phyloP scores from a whole-genome alignment of 768 basidiomycete species.

The Suillus placidus region DNA sequence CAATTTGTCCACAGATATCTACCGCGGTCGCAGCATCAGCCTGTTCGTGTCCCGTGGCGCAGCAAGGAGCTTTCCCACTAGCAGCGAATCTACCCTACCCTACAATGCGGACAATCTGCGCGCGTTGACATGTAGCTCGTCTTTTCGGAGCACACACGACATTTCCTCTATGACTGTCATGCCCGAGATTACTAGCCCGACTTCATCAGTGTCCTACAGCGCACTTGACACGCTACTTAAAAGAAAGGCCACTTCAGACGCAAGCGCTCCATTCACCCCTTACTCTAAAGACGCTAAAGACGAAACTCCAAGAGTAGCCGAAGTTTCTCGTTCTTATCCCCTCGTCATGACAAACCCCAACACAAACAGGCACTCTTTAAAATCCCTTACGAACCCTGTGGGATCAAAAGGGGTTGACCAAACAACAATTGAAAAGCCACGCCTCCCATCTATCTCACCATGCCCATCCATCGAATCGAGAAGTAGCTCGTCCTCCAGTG shows the following conservation, averaged over 20 bases:
- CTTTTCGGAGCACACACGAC: slow-evolving; percentile 27
- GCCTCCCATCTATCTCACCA: slow-evolving; percentile 33
- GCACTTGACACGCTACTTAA: slow-evolving; percentile 38
- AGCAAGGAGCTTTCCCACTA: slow-evolving; percentile 18
- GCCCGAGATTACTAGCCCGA: slow-evolving; percentile 29
- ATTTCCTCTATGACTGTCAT: slow-evolving; percentile 25
- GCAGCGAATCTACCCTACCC: slow-evolving; percentile 22
- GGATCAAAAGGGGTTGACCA: slow-evolving; percentile 27
- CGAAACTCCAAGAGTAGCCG: slow-evolving; percentile 22
- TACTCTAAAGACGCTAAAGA: slow-evolving; percentile 19
- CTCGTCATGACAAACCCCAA: slow-evolving; percentile 27
- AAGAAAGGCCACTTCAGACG: slow-evolving; percentile 25
- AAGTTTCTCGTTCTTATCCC: slow-evolving; percentile 6
- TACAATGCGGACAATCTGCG: slow-evolving; percentile 38
- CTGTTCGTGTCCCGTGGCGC: slow-evolving; percentile 34
- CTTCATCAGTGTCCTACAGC: slow-evolving; percentile 35
- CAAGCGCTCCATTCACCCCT: slow-evolving; percentile 12
- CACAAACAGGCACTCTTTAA: slow-evolving; percentile 34
- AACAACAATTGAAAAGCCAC: slow-evolving; percentile 31
- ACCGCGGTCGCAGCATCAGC: slow-evolving; percentile 37
- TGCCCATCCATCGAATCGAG: slow-evolving; percentile 30
- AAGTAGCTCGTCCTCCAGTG: slow-evolving; percentile 20
- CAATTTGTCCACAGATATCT: slow-evolving; percentile 23
- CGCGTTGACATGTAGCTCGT: slow-evolving; percentile 29
- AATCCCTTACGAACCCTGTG: slow-evolving; percentile 30